Evolutionary conservation across 2,329 filamentous ascomycete genomes (phyloP).

Genomic region (Ophiocordyceps camponoti-rufipedis): DNA sequence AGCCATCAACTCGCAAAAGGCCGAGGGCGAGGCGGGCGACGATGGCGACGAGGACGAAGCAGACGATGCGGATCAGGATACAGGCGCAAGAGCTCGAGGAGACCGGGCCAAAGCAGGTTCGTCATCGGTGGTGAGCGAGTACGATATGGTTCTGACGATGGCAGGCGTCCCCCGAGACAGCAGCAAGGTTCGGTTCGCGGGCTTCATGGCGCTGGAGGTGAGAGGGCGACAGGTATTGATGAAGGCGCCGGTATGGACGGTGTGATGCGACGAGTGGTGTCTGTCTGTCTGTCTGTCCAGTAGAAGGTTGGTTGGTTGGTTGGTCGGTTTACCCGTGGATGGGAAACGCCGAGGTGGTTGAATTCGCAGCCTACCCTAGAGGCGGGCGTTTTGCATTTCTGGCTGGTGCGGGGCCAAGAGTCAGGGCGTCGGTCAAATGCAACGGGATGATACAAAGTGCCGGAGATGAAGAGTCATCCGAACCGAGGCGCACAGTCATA

Average conservation of each 20-base stretch:
- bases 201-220: slow-evolving; percentile 59
- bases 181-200: slow-evolving; percentile 52
- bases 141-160: slow-evolving; percentile 19
- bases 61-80: slow-evolving; percentile 23
- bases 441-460: not conserved
- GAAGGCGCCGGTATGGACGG: slow-evolving; percentile 57
- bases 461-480: not conserved
- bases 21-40: slow-evolving; percentile 15
- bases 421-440: not conserved
- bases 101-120: slow-evolving; percentile 31
- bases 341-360: too few species aligned
- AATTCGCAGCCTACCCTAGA: not conserved
- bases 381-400: not conserved
- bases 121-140: slow-evolving; percentile 7
- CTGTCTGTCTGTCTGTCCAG: too few species aligned
- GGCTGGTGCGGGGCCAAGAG: not conserved
- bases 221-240: slow-evolving; percentile 55
- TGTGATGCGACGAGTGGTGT: slow-evolving; percentile 12
- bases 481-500: not conserved
- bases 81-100: slow-evolving; percentile 20
- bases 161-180: slow-evolving; percentile 24
- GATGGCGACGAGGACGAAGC: slow-evolving; percentile 20
- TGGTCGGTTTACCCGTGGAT: too few species aligned
- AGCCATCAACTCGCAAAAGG: slow-evolving; percentile 29
- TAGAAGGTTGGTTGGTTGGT: too few species aligned